Evolutionary conservation across 2,329 filamentous ascomycete genomes (phyloP).

Genomic region (Chaetothyriales sp.): DNA sequence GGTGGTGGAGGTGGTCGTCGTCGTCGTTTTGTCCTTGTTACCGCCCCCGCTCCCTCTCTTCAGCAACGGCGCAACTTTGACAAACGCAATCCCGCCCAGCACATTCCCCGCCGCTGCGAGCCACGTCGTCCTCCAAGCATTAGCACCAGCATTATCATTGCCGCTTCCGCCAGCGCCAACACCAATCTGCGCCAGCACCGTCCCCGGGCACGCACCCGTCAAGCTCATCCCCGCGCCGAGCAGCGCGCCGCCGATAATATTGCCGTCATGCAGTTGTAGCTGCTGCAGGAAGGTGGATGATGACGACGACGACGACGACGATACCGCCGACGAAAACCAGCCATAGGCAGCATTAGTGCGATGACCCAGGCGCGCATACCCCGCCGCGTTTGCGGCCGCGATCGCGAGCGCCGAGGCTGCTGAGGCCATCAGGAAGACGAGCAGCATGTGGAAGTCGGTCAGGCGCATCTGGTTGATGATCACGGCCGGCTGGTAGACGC

Average conservation of each 20-base stretch:
- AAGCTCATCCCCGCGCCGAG: slow-evolving; percentile 51
- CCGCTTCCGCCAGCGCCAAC: slow-evolving; percentile 36
- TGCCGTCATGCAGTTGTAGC: slow-evolving; percentile 40
- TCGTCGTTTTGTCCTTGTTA: background rate
- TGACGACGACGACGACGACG: no score
- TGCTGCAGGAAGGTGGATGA: no score
- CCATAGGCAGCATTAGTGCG: slow-evolving; percentile 37
- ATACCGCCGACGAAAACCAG: slow-evolving; percentile 31
- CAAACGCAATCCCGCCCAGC: slow-evolving; percentile 35
- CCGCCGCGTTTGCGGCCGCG: slow-evolving; percentile 28
- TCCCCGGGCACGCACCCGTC: slow-evolving; percentile 50
- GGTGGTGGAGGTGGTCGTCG: background rate
- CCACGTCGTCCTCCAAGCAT: background rate
- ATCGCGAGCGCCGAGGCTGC: slow-evolving; percentile 43
- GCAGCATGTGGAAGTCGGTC: slow-evolving; percentile 48
- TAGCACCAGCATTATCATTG: slow-evolving; percentile 38
- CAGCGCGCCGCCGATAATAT: slow-evolving; percentile 46
- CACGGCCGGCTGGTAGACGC: slow-evolving; percentile 43
- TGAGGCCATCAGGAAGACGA: slow-evolving; percentile 47
- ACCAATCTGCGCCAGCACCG: slow-evolving; percentile 45
- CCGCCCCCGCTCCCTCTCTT: background rate
- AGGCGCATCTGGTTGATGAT: slow-evolving; percentile 47
- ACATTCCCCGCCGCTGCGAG: slow-evolving; percentile 13
- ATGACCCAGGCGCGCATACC: slow-evolving; percentile 30
- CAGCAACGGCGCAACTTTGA: background rate